Base-by-base conservation (phyloP, 805 yeast genomes). In the Monosporozyma servazzii region DNA sequence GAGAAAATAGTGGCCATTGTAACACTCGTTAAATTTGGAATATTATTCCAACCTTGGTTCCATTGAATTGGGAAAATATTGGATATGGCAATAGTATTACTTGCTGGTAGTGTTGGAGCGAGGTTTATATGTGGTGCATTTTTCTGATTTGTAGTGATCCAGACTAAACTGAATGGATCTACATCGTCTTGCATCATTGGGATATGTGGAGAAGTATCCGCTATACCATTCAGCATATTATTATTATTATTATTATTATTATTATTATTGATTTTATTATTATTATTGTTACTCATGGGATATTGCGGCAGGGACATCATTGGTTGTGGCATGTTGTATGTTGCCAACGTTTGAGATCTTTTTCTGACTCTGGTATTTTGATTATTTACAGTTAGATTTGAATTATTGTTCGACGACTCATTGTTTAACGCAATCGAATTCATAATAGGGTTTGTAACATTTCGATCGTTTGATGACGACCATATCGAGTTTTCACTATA, bases 61-160 rank as follows among this genome's bases (percentile, higher is more conserved):
- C 62, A 64, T 52, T 66, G 71, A 33, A 68, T 53, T 0, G 71
- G 65, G 50, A 58, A 67, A 21, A 91, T 75, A 60, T 90, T 88
- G 47, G 89, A 86, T 49, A 93, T 72, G 58, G 89, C 75, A 45
- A 91, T 71, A 10, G 88, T 81, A 56, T 84, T 80, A 0, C 95
- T 82, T 18, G 95, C 91, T n/a, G 84, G 81, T 58, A 88, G 64
- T 20, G 58, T 73, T 56, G 88, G 73, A 45, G 91, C 72, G 23
- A 86, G 81, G 56, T 84, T 81, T 1, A 93, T 81, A 9, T 90
- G 88, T 7, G 87, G 86, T 56, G 86, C 71, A 42, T 80, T 71
- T 5, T 85, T 75, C 20, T 39, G 48, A 60, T 83, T 86, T 44
- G 86, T 79, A 2, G 90, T 81, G 18, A 84, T 82, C 70, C 84